Percentiles rank a stretch among this genome's conserved stretches.
These are phyloP conservation scores for Metahyphopichia silvanorum DNA, from an alignment of 805 yeast genomes.

Conservation along the genomic window DNA sequence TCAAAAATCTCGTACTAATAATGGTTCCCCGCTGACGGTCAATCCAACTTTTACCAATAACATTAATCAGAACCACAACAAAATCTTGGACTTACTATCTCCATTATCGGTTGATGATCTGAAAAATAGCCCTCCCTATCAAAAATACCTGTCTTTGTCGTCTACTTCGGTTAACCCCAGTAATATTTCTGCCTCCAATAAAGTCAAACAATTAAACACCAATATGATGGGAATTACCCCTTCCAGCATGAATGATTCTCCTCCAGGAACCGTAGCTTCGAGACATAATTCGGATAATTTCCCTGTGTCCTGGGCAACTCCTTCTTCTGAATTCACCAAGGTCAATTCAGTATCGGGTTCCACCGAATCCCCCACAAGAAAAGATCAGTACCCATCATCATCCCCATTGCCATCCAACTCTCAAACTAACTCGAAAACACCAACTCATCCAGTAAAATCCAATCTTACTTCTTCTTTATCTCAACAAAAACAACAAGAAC, in stretches of 20 bases:
- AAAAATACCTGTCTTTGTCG: background rate
- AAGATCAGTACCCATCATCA: slow-evolving; percentile 16
- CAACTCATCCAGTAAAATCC: slow-evolving; percentile 9
- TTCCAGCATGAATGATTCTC: slow-evolving; percentile 26
- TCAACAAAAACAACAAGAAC: slow-evolving; percentile 8
- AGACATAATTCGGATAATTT: slow-evolving; percentile 6
- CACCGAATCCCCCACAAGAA: slow-evolving; percentile 6
- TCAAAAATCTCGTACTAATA: slow-evolving; percentile 16
- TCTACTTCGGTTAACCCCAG: slow-evolving; percentile 1
- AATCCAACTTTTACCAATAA: background rate
- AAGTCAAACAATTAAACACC: background rate
- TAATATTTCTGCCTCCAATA: background rate
- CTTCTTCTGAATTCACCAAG: background rate
- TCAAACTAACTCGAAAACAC: slow-evolving; percentile 2
- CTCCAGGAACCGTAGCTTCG: slow-evolving; percentile 10
- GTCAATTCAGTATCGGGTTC: background rate
- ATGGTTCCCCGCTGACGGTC: no score
- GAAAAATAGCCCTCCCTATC: slow-evolving; percentile 13
- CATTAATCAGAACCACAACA: slow-evolving; percentile 6
- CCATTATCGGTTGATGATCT: slow-evolving; percentile 39
- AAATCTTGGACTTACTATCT: slow-evolving; percentile 35
- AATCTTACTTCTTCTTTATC: slow-evolving; percentile 19
- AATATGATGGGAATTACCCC: slow-evolving; percentile 25
- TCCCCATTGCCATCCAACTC: slow-evolving; percentile 13
- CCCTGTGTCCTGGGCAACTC: background rate